Conservation (phyloP, 192 early-diverging fungal species). For the Chytriomyces sp. region DNA sequence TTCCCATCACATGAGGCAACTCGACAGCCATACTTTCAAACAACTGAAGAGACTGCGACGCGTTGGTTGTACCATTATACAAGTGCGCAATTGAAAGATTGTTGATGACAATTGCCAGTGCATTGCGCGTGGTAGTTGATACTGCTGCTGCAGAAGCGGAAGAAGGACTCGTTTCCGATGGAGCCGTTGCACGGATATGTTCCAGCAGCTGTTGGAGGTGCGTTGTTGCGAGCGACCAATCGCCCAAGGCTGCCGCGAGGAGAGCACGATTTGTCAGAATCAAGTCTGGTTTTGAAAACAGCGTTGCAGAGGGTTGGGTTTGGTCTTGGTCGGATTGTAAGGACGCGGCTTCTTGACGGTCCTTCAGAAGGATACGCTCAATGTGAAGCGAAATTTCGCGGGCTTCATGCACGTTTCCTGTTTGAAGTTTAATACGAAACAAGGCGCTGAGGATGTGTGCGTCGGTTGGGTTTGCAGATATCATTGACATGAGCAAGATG, state of each 20-base stretch:
- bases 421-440: slow-evolving; percentile 46
- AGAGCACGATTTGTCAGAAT: slow-evolving; percentile 40
- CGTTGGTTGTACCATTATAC: slow-evolving; percentile 47
- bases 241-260: slow-evolving; percentile 34
- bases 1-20: slow-evolving; percentile 35
- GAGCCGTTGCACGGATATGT: slow-evolving; percentile 18
- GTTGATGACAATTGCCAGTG: slow-evolving; percentile 39
- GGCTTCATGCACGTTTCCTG: slow-evolving; percentile 42
- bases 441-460: slow-evolving; percentile 38
- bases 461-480: slow-evolving; percentile 3
- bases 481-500: slow-evolving; percentile 26
- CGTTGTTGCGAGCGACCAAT: slow-evolving; percentile 24
- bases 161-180: neutral
- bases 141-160: neutral
- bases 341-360: neutral
- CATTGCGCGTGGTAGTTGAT: neutral
- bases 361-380: slow-evolving; percentile 1
- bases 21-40: slow-evolving; percentile 47
- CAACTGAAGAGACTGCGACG: slow-evolving; percentile 42
- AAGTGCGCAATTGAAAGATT: slow-evolving; percentile 53
- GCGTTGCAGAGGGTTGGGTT: neutral
- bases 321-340: neutral
- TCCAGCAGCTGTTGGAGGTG: slow-evolving; percentile 41
- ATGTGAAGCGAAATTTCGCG: neutral
- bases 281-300: slow-evolving; percentile 28